These are phyloP conservation scores for Saccharomyces hybrid DNA, from an alignment of 1,139 yeast genomes.

Conservation along the genomic window DNA sequence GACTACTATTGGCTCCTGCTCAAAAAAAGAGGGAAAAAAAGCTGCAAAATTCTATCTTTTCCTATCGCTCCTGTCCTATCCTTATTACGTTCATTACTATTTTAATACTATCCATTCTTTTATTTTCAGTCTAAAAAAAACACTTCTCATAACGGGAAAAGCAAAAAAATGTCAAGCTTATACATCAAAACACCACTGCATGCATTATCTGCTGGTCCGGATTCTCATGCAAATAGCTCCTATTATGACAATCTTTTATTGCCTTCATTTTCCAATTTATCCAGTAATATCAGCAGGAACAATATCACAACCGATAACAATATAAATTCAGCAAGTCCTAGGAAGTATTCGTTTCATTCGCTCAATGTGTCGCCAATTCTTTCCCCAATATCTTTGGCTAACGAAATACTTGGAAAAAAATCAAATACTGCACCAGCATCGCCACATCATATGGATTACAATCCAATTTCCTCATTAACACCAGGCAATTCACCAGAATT, in stretches of 20 bases:
- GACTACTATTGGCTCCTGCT: neutral
- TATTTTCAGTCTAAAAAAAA: neutral
- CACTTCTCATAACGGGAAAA: neutral
- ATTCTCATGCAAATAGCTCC: neutral
- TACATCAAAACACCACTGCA: neutral
- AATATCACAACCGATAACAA: neutral
- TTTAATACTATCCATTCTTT: neutral
- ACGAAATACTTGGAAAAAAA: conserved; percentile 11
- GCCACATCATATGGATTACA: conserved; percentile 13
- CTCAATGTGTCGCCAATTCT: neutral
- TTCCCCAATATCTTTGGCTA: conserved; percentile 1
- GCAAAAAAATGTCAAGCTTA: neutral
- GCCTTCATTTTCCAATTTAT: conserved; percentile 2
- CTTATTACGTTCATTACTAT: neutral
- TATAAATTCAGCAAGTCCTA: neutral
- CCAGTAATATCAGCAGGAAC: neutral
- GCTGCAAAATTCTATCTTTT: neutral
- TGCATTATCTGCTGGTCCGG: neutral
- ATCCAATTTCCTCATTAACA: conserved; percentile 12
- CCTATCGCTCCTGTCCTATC: neutral
- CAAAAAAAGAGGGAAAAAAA: neutral
- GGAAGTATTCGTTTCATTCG: conserved; percentile 1
- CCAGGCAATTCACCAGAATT: conserved; percentile 22
- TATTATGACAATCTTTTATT: conserved; percentile 6
- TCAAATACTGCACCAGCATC: conserved; percentile 30